Percentiles rank a stretch among this genome's conserved stretches.
These are phyloP conservation scores for Saccharomycopsis sp. DNA, from an alignment of 805 yeast genomes.

Conservation along the genomic window DNA sequence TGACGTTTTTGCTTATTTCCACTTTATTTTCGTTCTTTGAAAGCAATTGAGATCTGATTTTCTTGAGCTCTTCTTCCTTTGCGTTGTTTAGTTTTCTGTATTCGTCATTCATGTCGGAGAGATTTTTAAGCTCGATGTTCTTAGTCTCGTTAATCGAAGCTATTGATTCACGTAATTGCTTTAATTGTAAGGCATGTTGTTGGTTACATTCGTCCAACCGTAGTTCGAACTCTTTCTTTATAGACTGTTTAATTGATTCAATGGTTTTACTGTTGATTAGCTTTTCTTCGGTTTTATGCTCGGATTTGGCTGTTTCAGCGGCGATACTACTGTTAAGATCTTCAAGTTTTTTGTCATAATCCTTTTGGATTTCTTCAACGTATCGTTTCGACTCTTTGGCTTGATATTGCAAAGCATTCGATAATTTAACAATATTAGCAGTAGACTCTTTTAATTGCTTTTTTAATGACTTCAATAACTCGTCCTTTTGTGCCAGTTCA, in stretches of 20 bases:
- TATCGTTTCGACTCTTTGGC: neutral
- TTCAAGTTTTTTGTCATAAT: neutral
- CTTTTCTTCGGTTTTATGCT: neutral
- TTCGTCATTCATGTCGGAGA: neutral
- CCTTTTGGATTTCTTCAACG: neutral
- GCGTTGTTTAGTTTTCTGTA: neutral
- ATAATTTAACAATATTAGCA: neutral
- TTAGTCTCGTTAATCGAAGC: neutral
- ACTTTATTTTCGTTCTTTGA: neutral
- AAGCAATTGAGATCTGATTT: neutral
- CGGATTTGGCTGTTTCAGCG: neutral
- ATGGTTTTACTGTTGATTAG: neutral
- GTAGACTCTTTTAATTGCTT: neutral
- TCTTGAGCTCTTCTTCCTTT: conserved; percentile 7
- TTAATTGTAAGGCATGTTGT: neutral
- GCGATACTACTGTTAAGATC: neutral
- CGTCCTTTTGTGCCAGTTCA: neutral
- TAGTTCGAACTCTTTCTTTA: neutral
- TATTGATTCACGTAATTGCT: neutral
- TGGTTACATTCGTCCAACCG: neutral
- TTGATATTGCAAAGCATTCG: neutral
- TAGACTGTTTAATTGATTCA: neutral
- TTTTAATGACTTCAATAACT: neutral
- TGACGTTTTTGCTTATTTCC: neutral
- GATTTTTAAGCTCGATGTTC: neutral